Evolutionary conservation across 2,329 filamentous ascomycete genomes (phyloP), one percentile per base, ranked within the genome.

Genomic region (Coniochaeta sp.): DNA sequence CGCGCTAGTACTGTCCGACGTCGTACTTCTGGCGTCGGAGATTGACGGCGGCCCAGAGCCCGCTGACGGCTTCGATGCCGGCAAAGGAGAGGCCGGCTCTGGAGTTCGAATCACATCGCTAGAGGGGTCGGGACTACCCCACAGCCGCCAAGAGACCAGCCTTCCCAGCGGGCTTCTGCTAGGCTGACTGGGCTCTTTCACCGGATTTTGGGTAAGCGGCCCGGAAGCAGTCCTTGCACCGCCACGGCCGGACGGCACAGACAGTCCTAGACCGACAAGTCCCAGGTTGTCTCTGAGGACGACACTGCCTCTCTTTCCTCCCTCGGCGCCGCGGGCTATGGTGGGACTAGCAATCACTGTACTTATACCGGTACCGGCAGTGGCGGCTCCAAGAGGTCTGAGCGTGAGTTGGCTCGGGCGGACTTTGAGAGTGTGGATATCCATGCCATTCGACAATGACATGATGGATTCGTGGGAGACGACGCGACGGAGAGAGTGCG

Each of bases 391-490:
- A 26, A 83, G 74, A 34, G 79, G 77, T 58, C 81, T 71, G 63
- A 85, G 69, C 24, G 87, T 84, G 61, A 95, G 81, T 67, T 96
- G 90, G 36, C 89, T 90, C 0, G 91, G 90, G 4, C 89, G 84
- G 1, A 82, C 81, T 67, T 88, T 87, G 5, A 96, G 79, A 0
- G 89, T 92, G 71, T 96, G 92, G 57, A 96, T 96, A 70, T 97
- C 93, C 71, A 96, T 88, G 1, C 92, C 92, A 4, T 91, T 92
- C 0, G 88, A 85, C 1, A 96, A 82, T 0, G 93, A 97, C 66
- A 97, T 83, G 63, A 97, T 87, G 19, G 91, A 96, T 71, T 97
- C 93, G 67, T 96, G 91, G 1, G 93, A 96, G 1, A 86, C 71
- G 2, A 86, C 81, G 34, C 89, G 87, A 44, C 85, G 89, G 4